These are phyloP conservation scores for Scortechinia acanthostroma DNA, from an alignment of 2,329 filamentous ascomycete species.

Conservation along the genomic window DNA sequence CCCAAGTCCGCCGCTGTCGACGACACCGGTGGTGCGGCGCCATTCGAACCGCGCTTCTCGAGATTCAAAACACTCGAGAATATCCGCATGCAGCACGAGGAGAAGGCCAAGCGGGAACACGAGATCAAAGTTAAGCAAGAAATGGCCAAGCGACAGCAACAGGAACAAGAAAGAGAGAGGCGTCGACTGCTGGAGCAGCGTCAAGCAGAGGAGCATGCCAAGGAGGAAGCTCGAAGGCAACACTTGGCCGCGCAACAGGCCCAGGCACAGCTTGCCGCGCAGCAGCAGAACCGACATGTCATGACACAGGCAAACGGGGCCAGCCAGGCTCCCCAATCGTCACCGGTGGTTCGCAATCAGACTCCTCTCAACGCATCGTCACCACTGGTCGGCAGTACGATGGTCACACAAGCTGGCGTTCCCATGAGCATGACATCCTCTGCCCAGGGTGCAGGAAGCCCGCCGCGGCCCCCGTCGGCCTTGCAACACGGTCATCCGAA, in stretches of 20 bases:
- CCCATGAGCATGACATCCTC: background rate
- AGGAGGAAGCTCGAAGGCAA: slow-evolving; percentile 10
- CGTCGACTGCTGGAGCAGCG: slow-evolving; percentile 13
- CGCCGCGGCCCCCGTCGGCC: background rate
- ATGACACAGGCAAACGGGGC: slow-evolving; percentile 10
- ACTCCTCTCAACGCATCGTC: background rate
- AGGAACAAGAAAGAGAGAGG: slow-evolving; percentile 24
- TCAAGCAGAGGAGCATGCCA: slow-evolving; percentile 27
- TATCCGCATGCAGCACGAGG: slow-evolving; percentile 71
- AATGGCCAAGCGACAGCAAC: slow-evolving; percentile 35
- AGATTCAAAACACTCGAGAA: slow-evolving; percentile 85
- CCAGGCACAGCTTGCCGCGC: slow-evolving; percentile 12
- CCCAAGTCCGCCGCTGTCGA: slow-evolving; percentile 63
- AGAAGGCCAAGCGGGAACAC: slow-evolving; percentile 66
- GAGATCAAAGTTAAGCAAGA: slow-evolving; percentile 50
- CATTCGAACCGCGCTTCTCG: slow-evolving; percentile 81
- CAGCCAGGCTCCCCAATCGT: background rate
- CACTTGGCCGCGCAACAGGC: slow-evolving; percentile 31
- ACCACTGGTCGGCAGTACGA: background rate
- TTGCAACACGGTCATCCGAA: background rate
- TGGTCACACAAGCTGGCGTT: background rate
- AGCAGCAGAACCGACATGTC: slow-evolving; percentile 24
- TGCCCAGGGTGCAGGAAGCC: background rate
- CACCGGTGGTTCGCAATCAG: background rate
- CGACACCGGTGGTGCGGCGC: slow-evolving; percentile 61